These are phyloP conservation scores for Kokia cookei DNA, from an alignment of 441 rosid genomes.

Conservation along the genomic window DNA sequence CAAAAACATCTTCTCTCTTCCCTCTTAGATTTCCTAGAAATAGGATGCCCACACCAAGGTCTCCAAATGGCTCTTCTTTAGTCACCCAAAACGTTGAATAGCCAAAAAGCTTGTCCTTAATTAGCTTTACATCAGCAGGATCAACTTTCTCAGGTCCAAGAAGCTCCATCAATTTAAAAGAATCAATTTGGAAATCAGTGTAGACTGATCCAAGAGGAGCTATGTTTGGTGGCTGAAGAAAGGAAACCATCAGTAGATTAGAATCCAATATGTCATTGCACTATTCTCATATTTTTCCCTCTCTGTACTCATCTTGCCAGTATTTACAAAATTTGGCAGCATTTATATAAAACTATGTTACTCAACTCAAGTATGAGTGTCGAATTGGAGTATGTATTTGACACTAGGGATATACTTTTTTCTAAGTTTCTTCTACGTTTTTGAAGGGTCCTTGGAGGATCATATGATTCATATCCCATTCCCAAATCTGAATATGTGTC, in stretches of 20 bases:
- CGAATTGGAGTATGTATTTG: not conserved
- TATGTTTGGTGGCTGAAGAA: conserved; percentile 51
- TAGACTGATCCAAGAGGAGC: conserved; percentile 62
- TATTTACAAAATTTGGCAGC: not conserved
- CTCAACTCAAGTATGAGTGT: not conserved
- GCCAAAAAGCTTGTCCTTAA: conserved; percentile 84
- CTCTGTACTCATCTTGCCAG: not conserved
- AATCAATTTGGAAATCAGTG: conserved; percentile 79
- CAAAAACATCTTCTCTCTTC: conserved; percentile 73
- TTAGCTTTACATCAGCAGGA: conserved; percentile 71
- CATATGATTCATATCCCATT: too few species aligned
- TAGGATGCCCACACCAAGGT: conserved; percentile 85
- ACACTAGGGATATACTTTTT: not conserved
- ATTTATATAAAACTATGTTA: not conserved
- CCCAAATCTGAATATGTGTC: too few species aligned
- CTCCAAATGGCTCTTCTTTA: conserved; percentile 97
- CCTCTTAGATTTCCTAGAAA: conserved; percentile 92
- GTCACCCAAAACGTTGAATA: conserved; percentile 99
- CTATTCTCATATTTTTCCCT: not conserved
- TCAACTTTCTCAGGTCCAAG: conserved; percentile 98
- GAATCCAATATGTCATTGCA: not conserved
- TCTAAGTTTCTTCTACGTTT: too few species aligned
- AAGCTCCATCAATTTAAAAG: conserved; percentile 91
- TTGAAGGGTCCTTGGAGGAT: too few species aligned
- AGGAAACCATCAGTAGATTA: conserved; percentile 17